Percentiles rank a stretch among this genome's conserved stretches.
These are phyloP conservation scores for Fonsecaea erecta DNA, from an alignment of 2,329 filamentous ascomycete species.

Conservation along the genomic window DNA sequence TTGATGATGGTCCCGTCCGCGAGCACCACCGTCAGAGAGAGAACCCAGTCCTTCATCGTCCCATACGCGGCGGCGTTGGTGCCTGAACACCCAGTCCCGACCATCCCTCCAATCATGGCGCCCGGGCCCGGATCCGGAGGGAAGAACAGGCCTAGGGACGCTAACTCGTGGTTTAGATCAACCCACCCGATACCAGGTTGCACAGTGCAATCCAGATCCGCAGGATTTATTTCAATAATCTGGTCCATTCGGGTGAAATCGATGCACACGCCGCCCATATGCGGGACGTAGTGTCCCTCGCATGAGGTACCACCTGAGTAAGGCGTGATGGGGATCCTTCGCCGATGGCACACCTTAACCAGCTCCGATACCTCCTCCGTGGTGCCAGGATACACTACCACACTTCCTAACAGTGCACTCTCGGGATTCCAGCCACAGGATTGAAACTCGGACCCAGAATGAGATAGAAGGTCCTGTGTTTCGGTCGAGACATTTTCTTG, in stretches of 20 bases:
- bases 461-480: too few species aligned
- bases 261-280: conserved; percentile 82
- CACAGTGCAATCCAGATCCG: conserved; percentile 90
- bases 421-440: too few species aligned
- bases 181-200: conserved; percentile 91
- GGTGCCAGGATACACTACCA: conserved; percentile 64
- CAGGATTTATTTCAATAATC: conserved; percentile 76
- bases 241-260: conserved; percentile 88
- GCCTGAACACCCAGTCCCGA: conserved; percentile 69
- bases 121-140: conserved; percentile 82
- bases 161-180: conserved; percentile 76
- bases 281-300: conserved; percentile 87
- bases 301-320: conserved; percentile 85
- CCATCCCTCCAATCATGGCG: conserved; percentile 62
- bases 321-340: conserved; percentile 52
- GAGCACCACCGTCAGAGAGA: conserved; percentile 72
- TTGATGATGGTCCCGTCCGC: conserved; percentile 72
- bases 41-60: conserved; percentile 76
- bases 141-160: conserved; percentile 80
- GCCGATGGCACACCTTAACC: too few species aligned
- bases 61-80: conserved; percentile 68
- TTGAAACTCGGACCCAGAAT: too few species aligned
- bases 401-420: too few species aligned
- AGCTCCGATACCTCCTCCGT: too few species aligned
- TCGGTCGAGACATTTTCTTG: too few species aligned